phyloP scores from a whole-genome alignment of 441 rosid species.

The Jatropha multifida region DNA sequence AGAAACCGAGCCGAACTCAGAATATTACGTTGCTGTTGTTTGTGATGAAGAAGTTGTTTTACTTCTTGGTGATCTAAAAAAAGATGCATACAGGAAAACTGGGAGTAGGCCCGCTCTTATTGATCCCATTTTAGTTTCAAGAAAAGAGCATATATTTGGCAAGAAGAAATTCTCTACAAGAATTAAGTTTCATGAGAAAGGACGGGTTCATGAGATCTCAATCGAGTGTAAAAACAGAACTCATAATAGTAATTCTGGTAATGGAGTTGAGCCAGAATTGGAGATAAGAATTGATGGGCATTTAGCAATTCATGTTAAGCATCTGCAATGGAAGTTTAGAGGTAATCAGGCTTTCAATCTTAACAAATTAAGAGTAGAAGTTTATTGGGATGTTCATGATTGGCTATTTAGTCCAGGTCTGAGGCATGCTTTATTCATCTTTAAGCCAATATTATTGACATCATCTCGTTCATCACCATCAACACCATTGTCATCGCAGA shows the following conservation, averaged over 20 bases:
- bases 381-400: conserved; percentile 88
- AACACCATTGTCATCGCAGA: conserved; percentile 32
- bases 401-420: conserved; percentile 74
- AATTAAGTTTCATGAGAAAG: conserved; percentile 43
- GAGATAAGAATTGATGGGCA: conserved; percentile 82
- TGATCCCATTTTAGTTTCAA: conserved; percentile 46
- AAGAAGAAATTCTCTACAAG: conserved; percentile 46
- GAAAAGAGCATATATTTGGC: conserved; percentile 49
- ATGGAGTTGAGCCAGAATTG: conserved; percentile 55
- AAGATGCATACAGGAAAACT: conserved; percentile 51
- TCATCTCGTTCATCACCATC: conserved; percentile 28
- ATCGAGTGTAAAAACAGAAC: conserved; percentile 44
- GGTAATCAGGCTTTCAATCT: conserved; percentile 69
- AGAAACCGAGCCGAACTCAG: conserved; percentile 48
- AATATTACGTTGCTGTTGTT: conserved; percentile 51
- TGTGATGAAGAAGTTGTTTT: conserved; percentile 44
- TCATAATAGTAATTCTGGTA: conserved; percentile 18
- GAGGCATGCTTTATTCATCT: conserved; percentile 68
- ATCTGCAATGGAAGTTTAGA: conserved; percentile 83
- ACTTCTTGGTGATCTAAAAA: conserved; percentile 52
- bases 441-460: conserved; percentile 52
- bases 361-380: conserved; percentile 58
- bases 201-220: conserved; percentile 41
- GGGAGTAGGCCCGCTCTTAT: conserved; percentile 51
- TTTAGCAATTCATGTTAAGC: conserved; percentile 64